Conservation (phyloP, 225 moss, liverwort and hornwort genomes). For the Bryoerythrophyllum caledonicum region DNA sequence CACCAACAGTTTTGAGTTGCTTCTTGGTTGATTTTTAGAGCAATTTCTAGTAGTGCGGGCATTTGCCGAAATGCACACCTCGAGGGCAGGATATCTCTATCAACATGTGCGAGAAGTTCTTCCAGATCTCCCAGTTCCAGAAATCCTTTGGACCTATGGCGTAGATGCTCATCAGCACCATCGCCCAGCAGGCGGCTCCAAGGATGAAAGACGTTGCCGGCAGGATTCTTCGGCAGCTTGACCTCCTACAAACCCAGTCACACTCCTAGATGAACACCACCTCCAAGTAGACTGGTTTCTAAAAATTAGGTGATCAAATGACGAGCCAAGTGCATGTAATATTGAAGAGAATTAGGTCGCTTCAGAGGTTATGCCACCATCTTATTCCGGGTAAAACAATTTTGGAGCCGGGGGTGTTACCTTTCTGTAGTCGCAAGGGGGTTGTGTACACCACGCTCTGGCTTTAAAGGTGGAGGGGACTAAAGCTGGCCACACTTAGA, state of each 20-base stretch:
- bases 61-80: slow-evolving; percentile 47
- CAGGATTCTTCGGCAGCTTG: slow-evolving; percentile 66
- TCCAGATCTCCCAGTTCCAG: slow-evolving; percentile 49
- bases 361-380: not conserved
- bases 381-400: not conserved
- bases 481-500: not conserved
- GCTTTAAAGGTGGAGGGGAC: slow-evolving; percentile 15
- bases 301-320: not conserved
- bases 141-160: slow-evolving; percentile 47
- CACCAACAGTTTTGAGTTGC: no score
- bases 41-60: no score
- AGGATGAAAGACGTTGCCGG: slow-evolving; percentile 69
- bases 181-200: slow-evolving; percentile 58
- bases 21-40: no score
- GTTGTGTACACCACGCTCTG: slow-evolving; percentile 23
- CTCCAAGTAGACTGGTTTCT: slow-evolving; percentile 32
- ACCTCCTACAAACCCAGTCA: slow-evolving; percentile 73
- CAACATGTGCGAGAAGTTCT: slow-evolving; percentile 67
- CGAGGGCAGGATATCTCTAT: slow-evolving; percentile 58
- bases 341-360: not conserved
- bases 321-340: slow-evolving; percentile 4
- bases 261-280: slow-evolving; percentile 46
- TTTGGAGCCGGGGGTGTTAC: not conserved
- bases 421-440: not conserved
- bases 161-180: slow-evolving; percentile 83